These are phyloP conservation scores for Solanum clarkiae DNA, from an alignment of 257 asterid genomes.

Conservation along the genomic window DNA sequence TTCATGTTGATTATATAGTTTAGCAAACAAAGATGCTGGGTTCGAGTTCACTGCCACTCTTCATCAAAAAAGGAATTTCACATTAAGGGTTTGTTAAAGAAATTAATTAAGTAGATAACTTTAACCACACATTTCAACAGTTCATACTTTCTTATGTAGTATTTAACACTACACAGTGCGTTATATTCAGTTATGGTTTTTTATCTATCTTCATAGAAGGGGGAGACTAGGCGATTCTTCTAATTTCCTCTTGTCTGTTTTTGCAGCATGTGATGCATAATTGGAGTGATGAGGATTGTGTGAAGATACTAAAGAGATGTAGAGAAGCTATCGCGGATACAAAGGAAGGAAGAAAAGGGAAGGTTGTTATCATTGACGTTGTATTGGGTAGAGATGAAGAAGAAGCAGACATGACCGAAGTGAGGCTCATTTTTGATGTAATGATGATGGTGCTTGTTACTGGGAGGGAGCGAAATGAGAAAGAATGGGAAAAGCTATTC, in stretches of 20 bases:
- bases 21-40: background rate
- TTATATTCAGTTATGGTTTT: background rate
- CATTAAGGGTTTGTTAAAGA: background rate
- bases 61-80: background rate
- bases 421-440: background rate
- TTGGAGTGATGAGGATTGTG: background rate
- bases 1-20: background rate
- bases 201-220: background rate
- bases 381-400: background rate
- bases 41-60: background rate
- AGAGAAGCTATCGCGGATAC: background rate
- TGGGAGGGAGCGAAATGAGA: conserved; percentile 5
- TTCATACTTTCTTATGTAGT: background rate
- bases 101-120: background rate
- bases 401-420: background rate
- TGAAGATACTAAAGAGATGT: conserved; percentile 1
- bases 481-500: conserved; percentile 3
- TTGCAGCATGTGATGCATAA: background rate
- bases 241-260: background rate
- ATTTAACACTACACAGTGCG: background rate
- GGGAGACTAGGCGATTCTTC: background rate
- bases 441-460: background rate
- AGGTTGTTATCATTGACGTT: background rate
- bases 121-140: background rate
- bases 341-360: background rate